Base-by-base conservation (phyloP, 176 grass and related monocot species). In the Hsuehochloa calcarea region DNA sequence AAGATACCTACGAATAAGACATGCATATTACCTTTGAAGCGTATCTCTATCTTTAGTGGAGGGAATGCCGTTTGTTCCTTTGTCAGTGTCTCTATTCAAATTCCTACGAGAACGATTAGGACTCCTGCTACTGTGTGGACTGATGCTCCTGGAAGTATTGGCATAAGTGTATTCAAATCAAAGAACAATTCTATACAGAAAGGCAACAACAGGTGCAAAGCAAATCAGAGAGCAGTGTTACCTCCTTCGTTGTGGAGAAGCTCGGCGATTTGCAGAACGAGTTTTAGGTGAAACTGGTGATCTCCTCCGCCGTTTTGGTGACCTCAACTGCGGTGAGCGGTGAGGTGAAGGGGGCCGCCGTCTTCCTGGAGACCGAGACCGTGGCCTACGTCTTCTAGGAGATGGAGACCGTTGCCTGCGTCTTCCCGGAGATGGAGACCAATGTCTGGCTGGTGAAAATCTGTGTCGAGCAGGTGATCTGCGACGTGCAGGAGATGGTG, bases 11-110 rank as follows among this genome's bases (percentile, higher is more conserved):
- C 31, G 63, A 39, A 59, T 49, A 34, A 17, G 17, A 5, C 25
- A 54, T 79, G 69, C 79, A 77, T 61, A 73, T 54, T 83, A 97
- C 95, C 92, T 97, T 84, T 74, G 70, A 86, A 74, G 41, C 67
- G 73, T 20, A 79, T 20, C 76, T 81, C 62, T 84, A 75, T 93
- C 64, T 63, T 40, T 90, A 70, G 44, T 83, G 70, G 77, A 68
- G 16, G 41, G 65, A 13, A 45, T 37, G 4, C 87, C 89, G 65
- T 92, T 91, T 27, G 74, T 88, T 72, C 61, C 85, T 43, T 84
- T 90, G 51, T 90, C 85, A 22, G 38, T 65, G 27, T 94, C 90
- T 61, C 85, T 90, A 81, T 85, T 95, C 60, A 17, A 68, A 82
- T 70, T 93, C 68, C 85, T 72, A 65, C n/a, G 72, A 64, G 88